phyloP scores from a whole-genome alignment of 495 filamentous ascomycete species.

The Talaromyces ruber region DNA sequence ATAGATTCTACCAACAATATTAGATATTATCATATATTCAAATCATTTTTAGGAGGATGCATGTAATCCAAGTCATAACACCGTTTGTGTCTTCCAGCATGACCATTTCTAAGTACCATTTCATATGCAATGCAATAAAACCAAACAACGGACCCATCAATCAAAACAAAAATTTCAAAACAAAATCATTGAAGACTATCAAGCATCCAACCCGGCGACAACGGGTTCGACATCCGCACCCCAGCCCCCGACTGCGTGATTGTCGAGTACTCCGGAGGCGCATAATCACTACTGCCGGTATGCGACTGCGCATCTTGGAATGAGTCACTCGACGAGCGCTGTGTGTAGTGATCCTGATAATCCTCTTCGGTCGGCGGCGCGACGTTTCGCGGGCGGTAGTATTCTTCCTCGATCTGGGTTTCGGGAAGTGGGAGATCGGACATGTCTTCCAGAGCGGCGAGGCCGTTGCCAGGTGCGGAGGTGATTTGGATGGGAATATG shows the following conservation, averaged over 20 bases:
- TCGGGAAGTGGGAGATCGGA: slow-evolving; percentile 21
- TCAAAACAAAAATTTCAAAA: neutral
- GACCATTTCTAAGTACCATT: neutral
- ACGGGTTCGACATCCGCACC: neutral
- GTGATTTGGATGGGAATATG: slow-evolving; percentile 73
- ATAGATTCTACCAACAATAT: neutral
- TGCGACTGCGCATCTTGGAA: neutral
- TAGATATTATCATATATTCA: neutral
- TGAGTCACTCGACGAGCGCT: neutral
- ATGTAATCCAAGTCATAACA: neutral
- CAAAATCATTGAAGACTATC: neutral
- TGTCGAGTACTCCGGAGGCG: slow-evolving; percentile 1
- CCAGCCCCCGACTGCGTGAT: neutral
- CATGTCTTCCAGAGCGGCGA: neutral
- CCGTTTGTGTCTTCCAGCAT: neutral
- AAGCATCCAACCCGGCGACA: neutral
- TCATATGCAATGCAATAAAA: neutral
- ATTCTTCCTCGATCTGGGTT: slow-evolving; percentile 27
- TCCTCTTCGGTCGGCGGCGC: slow-evolving; percentile 8
- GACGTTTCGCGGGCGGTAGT: slow-evolving; percentile 29
- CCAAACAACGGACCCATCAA: neutral
- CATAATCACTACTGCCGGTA: neutral
- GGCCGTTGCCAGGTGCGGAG: slow-evolving; percentile 6
- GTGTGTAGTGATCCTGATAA: neutral
- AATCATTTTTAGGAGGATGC: neutral